Base-by-base conservation (phyloP, 768 basidiomycete genomes). In the Rhodotorula paludigena region DNA sequence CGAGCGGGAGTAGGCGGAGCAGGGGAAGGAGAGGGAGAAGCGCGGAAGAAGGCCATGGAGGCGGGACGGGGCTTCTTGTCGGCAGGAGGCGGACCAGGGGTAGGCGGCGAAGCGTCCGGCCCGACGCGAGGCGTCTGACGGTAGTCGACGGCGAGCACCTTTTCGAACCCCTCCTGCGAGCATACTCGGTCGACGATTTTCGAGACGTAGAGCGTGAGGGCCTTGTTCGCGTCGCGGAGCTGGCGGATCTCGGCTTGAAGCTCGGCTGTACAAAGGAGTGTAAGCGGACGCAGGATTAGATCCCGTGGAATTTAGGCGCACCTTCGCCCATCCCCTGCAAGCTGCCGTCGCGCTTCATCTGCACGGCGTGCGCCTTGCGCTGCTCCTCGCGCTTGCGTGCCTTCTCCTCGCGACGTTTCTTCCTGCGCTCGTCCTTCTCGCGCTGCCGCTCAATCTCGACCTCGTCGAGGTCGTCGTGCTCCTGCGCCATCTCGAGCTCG, bases 111-210 rank as follows among this genome's bases (percentile, higher is more conserved):
- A 16, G 68, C 47, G 15, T 51, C 2, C 10, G 57, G 48, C 9
- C 48, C 58, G 32, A 57, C n/a, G 53, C 65, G 73, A 28, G 68
- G 60, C 10, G 66, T 63, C 30, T 55, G 41, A 20, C 73, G 68
- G 38, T 68, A 74, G 61, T 97, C 93, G 52, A 85, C 87, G n/a
- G 93, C 89, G 42, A 97, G 85, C 61, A 98, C 89, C 74, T 94
- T 91, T 78, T 98, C 94, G 79, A 94, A 97, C 32, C 92, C 92
- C 79, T 96, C 93, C 78, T 93, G 89, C 2, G 89, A 84, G 74
- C 97, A 94, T 76, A 98, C 96, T 52, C 93, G 86, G 81, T 98
- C 94, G 75, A 98, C 89, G 73, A 98, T 98, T 82, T 97, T 98
- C 53, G 90, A 92, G 8, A 93, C 92, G 76, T 98, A 98, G 47